Conservation (phyloP, 495 filamentous ascomycete species). For the Friedmanniomyces endolithicus region DNA sequence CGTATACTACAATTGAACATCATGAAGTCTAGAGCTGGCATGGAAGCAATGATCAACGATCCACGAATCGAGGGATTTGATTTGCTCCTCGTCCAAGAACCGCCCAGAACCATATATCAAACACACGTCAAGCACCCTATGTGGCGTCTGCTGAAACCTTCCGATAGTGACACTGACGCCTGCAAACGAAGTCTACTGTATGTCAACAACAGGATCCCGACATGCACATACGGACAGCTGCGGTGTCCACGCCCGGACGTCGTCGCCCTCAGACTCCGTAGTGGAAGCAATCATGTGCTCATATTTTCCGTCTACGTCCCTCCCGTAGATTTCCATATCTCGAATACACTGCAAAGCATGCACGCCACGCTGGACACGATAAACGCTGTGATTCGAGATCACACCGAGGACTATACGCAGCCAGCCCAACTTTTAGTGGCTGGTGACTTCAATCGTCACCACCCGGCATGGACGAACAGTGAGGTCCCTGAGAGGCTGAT, state of each 20-base stretch:
- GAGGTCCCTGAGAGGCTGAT: neutral
- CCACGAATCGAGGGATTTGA: neutral
- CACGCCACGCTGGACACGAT: neutral
- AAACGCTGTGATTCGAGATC: neutral
- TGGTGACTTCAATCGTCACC: neutral
- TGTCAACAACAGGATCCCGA: neutral
- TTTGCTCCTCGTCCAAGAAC: neutral
- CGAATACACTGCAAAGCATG: neutral
- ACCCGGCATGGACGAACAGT: neutral
- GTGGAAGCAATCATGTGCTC: neutral
- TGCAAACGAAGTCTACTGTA: neutral
- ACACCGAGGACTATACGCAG: neutral
- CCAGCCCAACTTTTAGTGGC: neutral
- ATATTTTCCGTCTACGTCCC: neutral
- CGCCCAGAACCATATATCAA: neutral
- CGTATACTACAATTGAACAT: neutral
- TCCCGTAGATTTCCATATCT: neutral
- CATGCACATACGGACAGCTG: neutral
- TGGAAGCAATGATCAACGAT: neutral
- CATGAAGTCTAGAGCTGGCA: neutral
- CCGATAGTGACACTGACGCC: neutral
- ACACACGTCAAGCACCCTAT: neutral
- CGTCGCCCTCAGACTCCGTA: neutral
- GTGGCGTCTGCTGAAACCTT: neutral
- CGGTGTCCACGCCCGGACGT: neutral